Evolutionary conservation across 2,329 filamentous ascomycete species (phyloP), one percentile per base, ranked within the genome.

Genomic region (Cladosporium sp.): DNA sequence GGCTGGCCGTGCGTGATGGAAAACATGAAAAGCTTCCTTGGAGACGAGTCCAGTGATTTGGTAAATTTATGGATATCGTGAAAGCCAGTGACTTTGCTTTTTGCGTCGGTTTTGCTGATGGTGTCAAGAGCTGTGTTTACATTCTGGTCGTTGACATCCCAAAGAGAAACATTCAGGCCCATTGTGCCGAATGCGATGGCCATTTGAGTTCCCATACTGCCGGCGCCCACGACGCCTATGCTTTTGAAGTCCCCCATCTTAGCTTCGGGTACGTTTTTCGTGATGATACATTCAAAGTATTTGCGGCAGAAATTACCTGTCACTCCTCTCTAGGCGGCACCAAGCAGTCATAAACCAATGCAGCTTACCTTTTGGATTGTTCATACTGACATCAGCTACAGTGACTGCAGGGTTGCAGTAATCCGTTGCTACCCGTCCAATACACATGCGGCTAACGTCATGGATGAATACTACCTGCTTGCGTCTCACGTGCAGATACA

Each of bases 1-100:
- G 70, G 66, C 14, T 54, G 61, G n/a, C 72, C 46, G 28, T 49
- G 46, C 9, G 46, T 32, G 31, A 49, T 22, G 13, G 33, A 38
- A 13, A 32, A 49, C 31, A 49, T 34, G 18, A 49, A 49, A 13
- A 49, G 31, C 32, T 49, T 49, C 34, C 34, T 35, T 11, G 34
- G 9, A 35, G 34, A 11, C 4, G 34, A 11, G 6, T 35, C 34
- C n/a, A 35, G 34, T 3, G 34, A 35, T 35, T 35, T 35, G 34
- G n/a, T n/a, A 9, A 35, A 35, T 35, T 35, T n/a, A 9, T 35
- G 34, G 34, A 35, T 35, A 35, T 35, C 34, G n/a, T 11, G 34
- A n/a, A 35, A 35, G 34, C 34, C 34, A 4, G 10, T 35, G 34
- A 35, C 34, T 35, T 35, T 35, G 34, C 9, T 35, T n/a, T 35